Percentiles rank a stretch among this genome's conserved stretches.
Conservation (phyloP, 2,329 filamentous ascomycete species). For the Setomelanomma holmii region DNA sequence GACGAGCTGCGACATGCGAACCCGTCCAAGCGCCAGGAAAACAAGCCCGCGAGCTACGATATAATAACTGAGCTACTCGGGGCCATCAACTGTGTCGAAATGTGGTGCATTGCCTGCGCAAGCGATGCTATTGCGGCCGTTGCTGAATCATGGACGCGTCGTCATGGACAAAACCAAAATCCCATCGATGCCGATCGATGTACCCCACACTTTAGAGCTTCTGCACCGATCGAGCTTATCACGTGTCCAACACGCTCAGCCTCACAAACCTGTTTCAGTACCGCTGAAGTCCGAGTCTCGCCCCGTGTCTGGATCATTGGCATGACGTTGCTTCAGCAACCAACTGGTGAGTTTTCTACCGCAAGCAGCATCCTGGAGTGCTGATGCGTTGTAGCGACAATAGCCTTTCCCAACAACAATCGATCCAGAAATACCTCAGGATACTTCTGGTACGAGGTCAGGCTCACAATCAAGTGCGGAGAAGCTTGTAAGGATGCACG, state of each 20-base stretch:
- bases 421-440: background rate
- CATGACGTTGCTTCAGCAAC: background rate
- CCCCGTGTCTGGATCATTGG: background rate
- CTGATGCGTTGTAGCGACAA: background rate
- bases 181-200: conserved; percentile 10
- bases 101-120: background rate
- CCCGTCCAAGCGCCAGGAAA: conserved; percentile 1
- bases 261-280: conserved; percentile 23
- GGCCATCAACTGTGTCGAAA: background rate
- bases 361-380: background rate
- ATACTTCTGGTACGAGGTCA: background rate
- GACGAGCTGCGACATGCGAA: background rate
- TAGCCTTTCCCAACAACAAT: background rate
- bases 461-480: no score
- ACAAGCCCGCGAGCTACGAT: background rate
- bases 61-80: background rate
- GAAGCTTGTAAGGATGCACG: no score
- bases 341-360: background rate
- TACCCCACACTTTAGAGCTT: conserved; percentile 19
- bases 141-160: background rate
- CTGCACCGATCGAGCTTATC: conserved; percentile 3
- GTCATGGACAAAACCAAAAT: conserved; percentile 6
- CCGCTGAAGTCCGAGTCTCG: background rate
- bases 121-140: background rate
- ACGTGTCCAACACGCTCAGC: conserved; percentile 7